These are phyloP conservation scores for Trichophyton equinum DNA, from an alignment of 2,329 filamentous ascomycete genomes.

Conservation along the genomic window DNA sequence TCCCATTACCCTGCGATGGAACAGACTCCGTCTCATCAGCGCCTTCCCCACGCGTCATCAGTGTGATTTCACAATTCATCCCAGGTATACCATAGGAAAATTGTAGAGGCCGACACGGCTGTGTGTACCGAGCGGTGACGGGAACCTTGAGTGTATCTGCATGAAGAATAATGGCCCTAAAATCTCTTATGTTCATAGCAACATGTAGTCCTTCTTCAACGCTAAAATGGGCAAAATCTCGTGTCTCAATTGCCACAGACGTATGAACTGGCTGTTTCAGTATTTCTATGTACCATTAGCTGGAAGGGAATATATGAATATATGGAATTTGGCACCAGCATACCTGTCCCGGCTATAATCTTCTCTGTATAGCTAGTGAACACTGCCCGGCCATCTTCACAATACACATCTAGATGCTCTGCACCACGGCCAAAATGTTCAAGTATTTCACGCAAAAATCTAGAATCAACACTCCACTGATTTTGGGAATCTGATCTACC, in stretches of 20 bases:
- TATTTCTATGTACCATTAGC: constrained; percentile 36
- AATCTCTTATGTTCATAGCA: constrained; percentile 53
- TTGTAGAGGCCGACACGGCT: constrained; percentile 47
- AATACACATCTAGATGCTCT: constrained; percentile 51
- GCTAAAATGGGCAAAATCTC: constrained; percentile 49
- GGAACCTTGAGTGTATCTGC: constrained; percentile 45
- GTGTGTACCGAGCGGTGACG: constrained; percentile 47
- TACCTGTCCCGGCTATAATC: constrained; percentile 48
- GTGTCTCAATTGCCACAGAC: constrained; percentile 48
- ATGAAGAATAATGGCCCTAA: constrained; percentile 51
- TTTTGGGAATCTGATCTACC: constrained; percentile 45
- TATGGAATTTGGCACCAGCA: constrained; percentile 3
- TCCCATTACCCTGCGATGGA: constrained; percentile 28
- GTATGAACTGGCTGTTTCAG: constrained; percentile 54
- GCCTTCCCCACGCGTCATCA: constrained; percentile 52
- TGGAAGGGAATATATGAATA: constrained; percentile 8
- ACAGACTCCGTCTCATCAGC: constrained; percentile 28
- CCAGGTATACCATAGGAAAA: constrained; percentile 47
- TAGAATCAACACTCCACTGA: constrained; percentile 46
- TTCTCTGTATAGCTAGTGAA: constrained; percentile 58
- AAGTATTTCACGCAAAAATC: constrained; percentile 46
- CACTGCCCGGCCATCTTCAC: constrained; percentile 44
- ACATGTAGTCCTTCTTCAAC: constrained; percentile 49
- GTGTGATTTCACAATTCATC: constrained; percentile 46
- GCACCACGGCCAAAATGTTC: constrained; percentile 54